These are phyloP conservation scores for Solanum megistacrolobum DNA, from an alignment of 257 asterid species.

Conservation along the genomic window DNA sequence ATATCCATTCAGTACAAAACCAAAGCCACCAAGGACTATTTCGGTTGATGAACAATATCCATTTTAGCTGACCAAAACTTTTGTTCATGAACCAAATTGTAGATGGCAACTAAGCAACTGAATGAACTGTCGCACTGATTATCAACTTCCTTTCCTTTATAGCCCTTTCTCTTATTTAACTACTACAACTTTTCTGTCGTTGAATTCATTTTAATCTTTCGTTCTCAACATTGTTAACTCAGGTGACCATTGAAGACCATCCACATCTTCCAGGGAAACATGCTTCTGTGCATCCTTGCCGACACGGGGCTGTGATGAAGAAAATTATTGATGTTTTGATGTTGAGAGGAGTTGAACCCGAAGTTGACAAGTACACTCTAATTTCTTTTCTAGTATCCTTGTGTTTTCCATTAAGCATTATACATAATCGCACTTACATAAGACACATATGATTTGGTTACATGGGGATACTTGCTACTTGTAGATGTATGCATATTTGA, in stretches of 20 bases:
- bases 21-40: not conserved
- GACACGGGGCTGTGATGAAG: slow-evolving; percentile 99
- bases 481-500: not conserved
- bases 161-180: not conserved
- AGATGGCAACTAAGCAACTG: not conserved
- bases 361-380: slow-evolving; percentile 74
- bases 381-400: not conserved
- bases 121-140: not conserved
- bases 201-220: not conserved
- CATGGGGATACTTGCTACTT: not conserved
- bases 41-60: not conserved
- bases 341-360: slow-evolving; percentile 94
- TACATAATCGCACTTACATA: not conserved
- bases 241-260: slow-evolving; percentile 98
- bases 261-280: slow-evolving; percentile 97
- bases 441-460: not conserved
- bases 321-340: slow-evolving; percentile 86
- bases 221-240: slow-evolving; percentile 5
- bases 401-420: not conserved
- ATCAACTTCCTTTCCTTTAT: not conserved
- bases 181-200: not conserved
- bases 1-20: not conserved
- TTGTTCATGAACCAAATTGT: not conserved
- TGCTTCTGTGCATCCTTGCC: slow-evolving; percentile 97
- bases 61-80: not conserved